Base-by-base conservation (phyloP, 331 rosid genomes). In the Cydonia oblonga region DNA sequence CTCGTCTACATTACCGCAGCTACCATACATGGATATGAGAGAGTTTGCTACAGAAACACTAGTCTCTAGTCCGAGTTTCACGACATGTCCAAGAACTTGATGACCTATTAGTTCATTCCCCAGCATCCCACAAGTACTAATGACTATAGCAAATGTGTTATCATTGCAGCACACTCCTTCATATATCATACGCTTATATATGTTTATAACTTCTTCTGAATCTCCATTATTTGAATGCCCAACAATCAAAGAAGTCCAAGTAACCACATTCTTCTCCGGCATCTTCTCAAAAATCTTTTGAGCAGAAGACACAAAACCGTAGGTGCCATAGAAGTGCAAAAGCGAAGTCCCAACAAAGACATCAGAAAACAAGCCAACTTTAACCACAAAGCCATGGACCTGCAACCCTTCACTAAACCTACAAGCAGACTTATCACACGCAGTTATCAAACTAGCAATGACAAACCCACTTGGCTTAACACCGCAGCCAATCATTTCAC, bases 171-270 rank as follows among this genome's bases (percentile, higher is more conserved):
- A 68, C 22, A 89, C 66, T 20, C 85, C 77, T 13, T 68, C 72
- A 1, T 10, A 23, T 58, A 86, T 84, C 89, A 93, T 85, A 42
- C 44, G 81, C 83, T 61, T 81, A 84, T 85, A 91, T 51, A 82
- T 59, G 64, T 73, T 79, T 35, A 87, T 66, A 59, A 90, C 96
- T 66, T 87, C 88, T 64, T 70, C 78, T 32, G 75, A 51, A 58
- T 83, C 81, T 76, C 91, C 92, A 69, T 59, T 77, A 70, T 73
- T 83, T 0, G 91, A 86, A 78, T 76, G 88, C 29, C 85, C 84
- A 71, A 91, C 96, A 87, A 93, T 89, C 84, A 93, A 84, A 38
- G 98, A 84, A 75, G 98, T 93, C 98, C 98, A 93, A 71, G 97
- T 86, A n/a, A 93, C 98, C 19, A 89, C 85, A 78, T 91, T 91